A percentile compares a stretch with the other conserved stretches of the same genome.
Evolutionary conservation across 352 stramenopile species (phyloP).

Genomic region (Pythium guiyangense): DNA sequence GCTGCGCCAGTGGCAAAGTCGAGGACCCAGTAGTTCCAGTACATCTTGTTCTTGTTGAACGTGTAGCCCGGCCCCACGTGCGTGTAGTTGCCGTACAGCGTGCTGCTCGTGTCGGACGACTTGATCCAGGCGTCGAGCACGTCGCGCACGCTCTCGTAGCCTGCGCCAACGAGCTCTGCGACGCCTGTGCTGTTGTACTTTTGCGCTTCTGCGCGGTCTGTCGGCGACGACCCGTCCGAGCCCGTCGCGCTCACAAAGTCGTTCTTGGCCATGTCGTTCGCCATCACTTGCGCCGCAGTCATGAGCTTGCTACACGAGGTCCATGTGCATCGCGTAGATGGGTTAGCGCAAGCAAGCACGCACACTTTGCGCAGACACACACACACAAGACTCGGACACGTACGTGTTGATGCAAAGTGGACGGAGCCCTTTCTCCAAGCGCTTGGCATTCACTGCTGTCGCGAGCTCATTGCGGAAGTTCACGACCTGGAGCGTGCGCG

Average conservation of each 20-base stretch:
- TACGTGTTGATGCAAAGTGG: conserved; percentile 37
- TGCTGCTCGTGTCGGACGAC: no score
- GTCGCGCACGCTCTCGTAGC: no score
- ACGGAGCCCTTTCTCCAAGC: conserved; percentile 25
- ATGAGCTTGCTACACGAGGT: conserved; percentile 19
- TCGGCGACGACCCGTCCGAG: conserved; percentile 20
- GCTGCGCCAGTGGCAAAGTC: conserved; percentile 18
- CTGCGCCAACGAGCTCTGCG: no score
- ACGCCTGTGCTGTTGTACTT: conserved; percentile 26
- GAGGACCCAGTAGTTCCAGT: conserved; percentile 28
- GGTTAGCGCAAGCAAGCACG: neutral
- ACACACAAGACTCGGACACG: neutral
- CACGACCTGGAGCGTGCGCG: conserved; percentile 21
- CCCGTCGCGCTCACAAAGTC: conserved; percentile 20
- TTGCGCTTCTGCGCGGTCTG: conserved; percentile 18
- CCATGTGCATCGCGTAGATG: neutral
- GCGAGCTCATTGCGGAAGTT: conserved; percentile 43
- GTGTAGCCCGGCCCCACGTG: no score
- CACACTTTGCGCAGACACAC: neutral
- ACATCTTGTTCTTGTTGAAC: conserved; percentile 23
- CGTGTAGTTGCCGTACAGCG: no score
- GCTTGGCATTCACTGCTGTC: conserved; percentile 29
- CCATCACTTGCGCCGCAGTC: conserved; percentile 22
- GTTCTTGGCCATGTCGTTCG: conserved; percentile 26
- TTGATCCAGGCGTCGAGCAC: no score